Base-by-base conservation (phyloP, 148 eudicot species). In the Rhododendron kiyosumense region DNA sequence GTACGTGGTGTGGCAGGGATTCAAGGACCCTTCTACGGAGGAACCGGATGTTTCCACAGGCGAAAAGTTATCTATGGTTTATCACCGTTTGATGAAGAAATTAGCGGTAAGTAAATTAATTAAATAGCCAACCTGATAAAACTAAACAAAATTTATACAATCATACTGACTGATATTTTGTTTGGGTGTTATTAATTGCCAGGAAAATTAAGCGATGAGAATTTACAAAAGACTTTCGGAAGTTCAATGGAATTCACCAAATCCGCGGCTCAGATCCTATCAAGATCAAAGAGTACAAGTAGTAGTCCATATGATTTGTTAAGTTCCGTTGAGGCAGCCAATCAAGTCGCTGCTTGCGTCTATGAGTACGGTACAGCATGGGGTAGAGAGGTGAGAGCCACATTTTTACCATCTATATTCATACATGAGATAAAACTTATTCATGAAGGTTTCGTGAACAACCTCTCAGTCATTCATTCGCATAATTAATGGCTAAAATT, bases 51-150 rank as follows among this genome's bases (percentile, higher is more conserved):
- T 71, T 88, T 90, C 41, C 91, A 89, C n/a, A 83, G 75, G 76
- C 49, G 92, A 59, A 89, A 87, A 63, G 91, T 89, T 63, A 89
- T 90, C 17, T 90, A 90, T 26, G 92, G 92, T 24, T 34, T 30
- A 81, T 85, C 87, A 52, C 88, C 89, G 41, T 69, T 83, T 14
- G 86, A 87, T 10, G 36, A 59, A 74, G 12, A 45, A 48, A 80
- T 20, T 32, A 63, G 22, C 15, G 89, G 90, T 90, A 34, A 18
- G 48, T n/a, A 41, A 41, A 41, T 41, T 41, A 8, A 17, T 2
- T 14, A 4, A 81, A 15, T 41, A 41, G 45, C 46, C 4, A 18
- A 13, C 30, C 8, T 46, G 49, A 9, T 9, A 7, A 7, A 46
- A 46, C 49, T 46, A 46, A 46, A 4, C 24, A 18, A 26, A 9